Percentiles rank a stretch among this genome's conserved stretches.
phyloP scores from a whole-genome alignment of 345 rosid genomes.

The Isatis tinctoria region DNA sequence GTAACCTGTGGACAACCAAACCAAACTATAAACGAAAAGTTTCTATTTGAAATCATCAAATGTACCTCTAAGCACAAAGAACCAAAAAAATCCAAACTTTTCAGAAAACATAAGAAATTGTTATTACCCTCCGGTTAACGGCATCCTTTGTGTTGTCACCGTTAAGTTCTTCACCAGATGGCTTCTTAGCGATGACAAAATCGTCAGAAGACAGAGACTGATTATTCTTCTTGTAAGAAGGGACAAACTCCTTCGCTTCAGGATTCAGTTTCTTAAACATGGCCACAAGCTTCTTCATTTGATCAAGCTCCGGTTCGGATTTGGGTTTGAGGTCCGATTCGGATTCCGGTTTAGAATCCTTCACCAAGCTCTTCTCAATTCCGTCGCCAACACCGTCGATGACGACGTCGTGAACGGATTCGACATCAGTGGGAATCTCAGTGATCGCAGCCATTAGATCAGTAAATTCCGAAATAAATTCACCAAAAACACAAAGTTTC shows the following conservation, averaged over 20 bases:
- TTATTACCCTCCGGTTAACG: constrained; percentile 27
- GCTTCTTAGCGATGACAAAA: constrained; percentile 17
- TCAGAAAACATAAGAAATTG: background rate
- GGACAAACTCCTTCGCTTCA: constrained; percentile 58
- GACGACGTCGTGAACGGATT: constrained; percentile 7
- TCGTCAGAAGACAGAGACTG: constrained; percentile 6
- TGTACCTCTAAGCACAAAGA: background rate
- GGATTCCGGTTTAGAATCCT: constrained; percentile 36
- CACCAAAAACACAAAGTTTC: constrained; percentile 4
- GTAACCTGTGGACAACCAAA: background rate
- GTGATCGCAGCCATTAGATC: constrained; percentile 34
- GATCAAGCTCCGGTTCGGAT: constrained; percentile 24
- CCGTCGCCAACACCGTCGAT: background rate
- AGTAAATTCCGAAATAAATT: background rate
- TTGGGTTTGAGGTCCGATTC: constrained; percentile 38
- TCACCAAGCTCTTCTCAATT: constrained; percentile 7
- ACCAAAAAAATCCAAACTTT: background rate
- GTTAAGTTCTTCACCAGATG: constrained; percentile 16
- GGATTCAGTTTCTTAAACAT: constrained; percentile 64
- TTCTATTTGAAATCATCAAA: background rate
- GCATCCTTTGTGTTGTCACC: constrained; percentile 17
- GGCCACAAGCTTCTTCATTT: constrained; percentile 50
- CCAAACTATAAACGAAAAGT: background rate
- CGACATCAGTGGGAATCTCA: constrained; percentile 11
- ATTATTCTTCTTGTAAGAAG: constrained; percentile 37